phyloP scores from a whole-genome alignment of 352 stramenopile genomes.

The Blastocystis sp. region DNA sequence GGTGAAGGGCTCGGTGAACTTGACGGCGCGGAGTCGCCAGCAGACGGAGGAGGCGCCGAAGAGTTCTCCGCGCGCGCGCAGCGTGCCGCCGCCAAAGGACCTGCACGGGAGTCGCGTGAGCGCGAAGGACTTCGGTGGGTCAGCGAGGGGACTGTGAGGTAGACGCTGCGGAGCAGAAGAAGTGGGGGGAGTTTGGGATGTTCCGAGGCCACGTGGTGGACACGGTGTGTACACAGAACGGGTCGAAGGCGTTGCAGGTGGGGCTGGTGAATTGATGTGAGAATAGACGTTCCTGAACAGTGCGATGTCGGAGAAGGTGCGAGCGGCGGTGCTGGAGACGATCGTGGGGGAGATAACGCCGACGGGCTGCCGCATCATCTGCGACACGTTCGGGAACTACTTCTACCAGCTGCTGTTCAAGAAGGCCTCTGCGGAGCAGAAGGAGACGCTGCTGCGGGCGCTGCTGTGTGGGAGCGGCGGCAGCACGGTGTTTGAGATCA shows the following conservation, averaged over 20 bases:
- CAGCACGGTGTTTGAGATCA: constrained; percentile 32
- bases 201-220: constrained; percentile 3
- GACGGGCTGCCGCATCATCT: background rate
- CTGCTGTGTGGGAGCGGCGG: background rate
- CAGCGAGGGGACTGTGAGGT: background rate
- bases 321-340: background rate
- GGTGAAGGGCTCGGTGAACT: background rate
- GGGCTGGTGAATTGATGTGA: background rate
- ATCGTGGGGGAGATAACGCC: constrained; percentile 1
- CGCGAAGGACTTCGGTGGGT: background rate
- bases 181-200: background rate
- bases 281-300: background rate
- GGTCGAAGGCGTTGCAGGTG: background rate
- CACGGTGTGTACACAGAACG: constrained; percentile 29
- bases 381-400: constrained; percentile 35
- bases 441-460: background rate
- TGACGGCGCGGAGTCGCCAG: background rate
- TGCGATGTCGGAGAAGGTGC: background rate
- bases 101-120: background rate
- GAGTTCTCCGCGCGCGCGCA: background rate
- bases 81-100: background rate
- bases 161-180: background rate
- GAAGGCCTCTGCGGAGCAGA: background rate
- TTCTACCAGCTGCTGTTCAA: constrained; percentile 45
- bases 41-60: background rate